A percentile compares a stretch with the other conserved stretches of the same genome.
These are phyloP conservation scores for Ceratobasidium sp. DNA, from an alignment of 1,284 basidiomycete species.

Conservation along the genomic window DNA sequence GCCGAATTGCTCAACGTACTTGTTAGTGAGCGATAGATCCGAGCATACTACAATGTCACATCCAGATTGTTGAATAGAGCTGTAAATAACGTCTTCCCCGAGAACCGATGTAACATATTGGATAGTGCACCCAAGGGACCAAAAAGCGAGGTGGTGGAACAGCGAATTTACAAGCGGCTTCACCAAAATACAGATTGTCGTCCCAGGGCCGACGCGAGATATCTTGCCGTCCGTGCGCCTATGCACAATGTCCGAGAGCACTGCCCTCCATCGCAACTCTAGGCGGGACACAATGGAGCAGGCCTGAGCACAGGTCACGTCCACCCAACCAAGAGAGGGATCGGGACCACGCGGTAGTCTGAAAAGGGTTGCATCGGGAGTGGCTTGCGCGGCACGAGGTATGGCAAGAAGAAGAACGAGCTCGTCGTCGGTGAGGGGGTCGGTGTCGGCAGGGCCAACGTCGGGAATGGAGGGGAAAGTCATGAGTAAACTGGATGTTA, in stretches of 20 bases:
- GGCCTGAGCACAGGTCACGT: slow-evolving; percentile 8
- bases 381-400: background rate
- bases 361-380: slow-evolving; percentile 6
- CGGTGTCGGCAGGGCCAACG: no score
- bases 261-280: background rate
- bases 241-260: background rate
- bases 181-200: background rate
- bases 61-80: background rate
- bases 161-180: background rate
- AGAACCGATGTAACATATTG: background rate
- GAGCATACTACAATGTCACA: background rate
- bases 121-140: slow-evolving; percentile 5
- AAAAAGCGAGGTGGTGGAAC: slow-evolving; percentile 24
- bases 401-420: slow-evolving; percentile 5
- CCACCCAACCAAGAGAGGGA: slow-evolving; percentile 2
- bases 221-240: background rate
- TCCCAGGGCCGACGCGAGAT: background rate
- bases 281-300: slow-evolving; percentile 10
- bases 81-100: background rate
- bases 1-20: background rate
- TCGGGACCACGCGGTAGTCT: slow-evolving; percentile 4
- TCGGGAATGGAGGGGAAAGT: background rate
- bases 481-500: no score
- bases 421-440: slow-evolving; percentile 3
- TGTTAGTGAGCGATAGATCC: background rate